Percentiles rank a stretch among this genome's conserved stretches.
phyloP scores from a whole-genome alignment of 805 yeast genomes.

The Metschnikowia drakensbergensis region DNA sequence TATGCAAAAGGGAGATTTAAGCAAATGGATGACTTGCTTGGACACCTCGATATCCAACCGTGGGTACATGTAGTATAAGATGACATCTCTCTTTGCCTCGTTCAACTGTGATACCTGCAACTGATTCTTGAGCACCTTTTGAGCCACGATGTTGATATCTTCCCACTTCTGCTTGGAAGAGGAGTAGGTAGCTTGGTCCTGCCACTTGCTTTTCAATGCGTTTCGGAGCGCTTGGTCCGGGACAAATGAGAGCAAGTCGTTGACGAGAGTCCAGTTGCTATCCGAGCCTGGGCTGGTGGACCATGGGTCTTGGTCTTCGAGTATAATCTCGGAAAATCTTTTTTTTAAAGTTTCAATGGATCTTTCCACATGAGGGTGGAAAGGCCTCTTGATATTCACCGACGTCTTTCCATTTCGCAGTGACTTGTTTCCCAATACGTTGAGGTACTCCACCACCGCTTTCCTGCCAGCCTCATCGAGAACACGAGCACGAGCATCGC shows the following conservation, averaged over 20 bases:
- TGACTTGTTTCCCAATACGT: slow-evolving; percentile 53
- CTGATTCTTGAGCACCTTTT: slow-evolving; percentile 41
- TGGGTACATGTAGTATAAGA: slow-evolving; percentile 80
- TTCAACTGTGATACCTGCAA: slow-evolving; percentile 46
- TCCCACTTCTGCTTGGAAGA: slow-evolving; percentile 71
- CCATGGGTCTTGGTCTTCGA: slow-evolving; percentile 91
- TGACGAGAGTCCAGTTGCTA: slow-evolving; percentile 45
- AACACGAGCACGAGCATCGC: slow-evolving; percentile 75
- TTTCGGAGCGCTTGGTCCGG: slow-evolving; percentile 57
- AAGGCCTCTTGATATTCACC: slow-evolving; percentile 65
- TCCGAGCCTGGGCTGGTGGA: slow-evolving; percentile 26
- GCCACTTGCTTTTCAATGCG: slow-evolving; percentile 60
- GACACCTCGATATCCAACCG: slow-evolving; percentile 92
- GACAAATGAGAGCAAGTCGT: slow-evolving; percentile 55
- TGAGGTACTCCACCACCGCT: slow-evolving; percentile 80
- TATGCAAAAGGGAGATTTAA: slow-evolving; percentile 94
- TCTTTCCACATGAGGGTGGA: slow-evolving; percentile 82
- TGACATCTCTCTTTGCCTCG: slow-evolving; percentile 78
- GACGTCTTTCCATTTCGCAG: slow-evolving; percentile 42
- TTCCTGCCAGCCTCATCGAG: slow-evolving; percentile 71
- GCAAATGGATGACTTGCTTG: slow-evolving; percentile 80
- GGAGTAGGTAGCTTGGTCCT: slow-evolving; percentile 22
- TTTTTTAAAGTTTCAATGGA: slow-evolving; percentile 64
- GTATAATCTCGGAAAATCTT: slow-evolving; percentile 59
- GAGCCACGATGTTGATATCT: slow-evolving; percentile 59